Conservation (phyloP, 257 asterid genomes). For the Handroanthus guayacan region DNA sequence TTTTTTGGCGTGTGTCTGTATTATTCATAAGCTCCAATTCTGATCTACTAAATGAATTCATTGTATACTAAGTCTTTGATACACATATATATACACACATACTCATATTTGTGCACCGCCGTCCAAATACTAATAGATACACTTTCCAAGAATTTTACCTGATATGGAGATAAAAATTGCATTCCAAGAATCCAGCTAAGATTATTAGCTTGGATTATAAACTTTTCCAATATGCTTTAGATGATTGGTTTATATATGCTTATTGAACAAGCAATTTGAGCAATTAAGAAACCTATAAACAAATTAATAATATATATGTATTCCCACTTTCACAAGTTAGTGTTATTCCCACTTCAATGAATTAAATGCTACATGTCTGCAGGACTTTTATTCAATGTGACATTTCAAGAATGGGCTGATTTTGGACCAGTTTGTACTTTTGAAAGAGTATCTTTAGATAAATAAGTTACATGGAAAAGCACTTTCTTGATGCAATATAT, state of each 20-base stretch:
- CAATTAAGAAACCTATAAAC: background rate
- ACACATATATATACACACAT: no score
- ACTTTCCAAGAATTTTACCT: no score
- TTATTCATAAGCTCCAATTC: no score
- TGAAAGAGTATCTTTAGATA: slow-evolving; percentile 16
- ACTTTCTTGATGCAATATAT: background rate
- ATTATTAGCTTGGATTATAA: no score
- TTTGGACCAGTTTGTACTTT: slow-evolving; percentile 12
- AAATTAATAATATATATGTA: background rate
- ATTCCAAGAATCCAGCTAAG: no score
- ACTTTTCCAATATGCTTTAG: background rate
- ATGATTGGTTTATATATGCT: background rate
- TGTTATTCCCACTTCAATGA: background rate
- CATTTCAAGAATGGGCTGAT: background rate
- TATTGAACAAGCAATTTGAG: background rate
- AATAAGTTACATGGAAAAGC: background rate
- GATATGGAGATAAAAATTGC: no score
- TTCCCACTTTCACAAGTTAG: background rate
- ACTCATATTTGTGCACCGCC: no score
- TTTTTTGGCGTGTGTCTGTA: no score
- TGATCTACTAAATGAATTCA: no score
- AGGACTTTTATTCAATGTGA: background rate
- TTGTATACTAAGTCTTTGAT: no score
- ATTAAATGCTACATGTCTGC: no score
- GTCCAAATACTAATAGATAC: no score